A percentile compares a stretch with the other conserved stretches of the same genome.
phyloP scores from a whole-genome alignment of 2,329 filamentous ascomycete species.

The Pseudocercospora pini-densiflorae region DNA sequence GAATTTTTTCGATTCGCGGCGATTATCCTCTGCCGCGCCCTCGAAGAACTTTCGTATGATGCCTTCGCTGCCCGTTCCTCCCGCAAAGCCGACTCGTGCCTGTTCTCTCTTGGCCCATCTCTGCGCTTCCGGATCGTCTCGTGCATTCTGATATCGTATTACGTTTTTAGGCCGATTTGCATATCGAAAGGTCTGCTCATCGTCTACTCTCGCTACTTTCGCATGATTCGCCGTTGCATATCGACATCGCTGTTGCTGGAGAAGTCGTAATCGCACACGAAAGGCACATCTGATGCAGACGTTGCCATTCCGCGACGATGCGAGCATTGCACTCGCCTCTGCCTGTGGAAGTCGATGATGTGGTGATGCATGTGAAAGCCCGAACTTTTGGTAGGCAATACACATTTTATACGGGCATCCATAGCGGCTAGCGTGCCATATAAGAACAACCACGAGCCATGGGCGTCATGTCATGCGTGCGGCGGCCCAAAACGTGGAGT shows the following conservation, averaged over 20 bases:
- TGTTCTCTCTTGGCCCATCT: neutral
- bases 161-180: neutral
- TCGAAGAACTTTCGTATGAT: neutral
- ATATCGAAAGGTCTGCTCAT: slow-evolving; percentile 16
- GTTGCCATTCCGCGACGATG: slow-evolving; percentile 19
- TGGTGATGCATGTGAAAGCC: neutral
- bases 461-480: too few species aligned
- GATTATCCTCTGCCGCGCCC: neutral
- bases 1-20: neutral
- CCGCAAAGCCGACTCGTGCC: neutral
- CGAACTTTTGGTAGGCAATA: neutral
- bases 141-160: neutral
- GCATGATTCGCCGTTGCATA: slow-evolving; percentile 12
- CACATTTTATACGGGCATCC: neutral
- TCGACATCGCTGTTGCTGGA: slow-evolving; percentile 38
- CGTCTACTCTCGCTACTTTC: neutral
- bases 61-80: neutral
- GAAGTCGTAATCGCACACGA: slow-evolving; percentile 34
- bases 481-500: too few species aligned
- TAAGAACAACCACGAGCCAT: neutral
- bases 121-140: too few species aligned
- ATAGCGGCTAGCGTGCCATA: neutral
- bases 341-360: neutral
- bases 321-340: slow-evolving; percentile 22
- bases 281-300: slow-evolving; percentile 49